Evolutionary conservation across 2,329 filamentous ascomycete genomes (phyloP).

Genomic region (Camillea tinctor): DNA sequence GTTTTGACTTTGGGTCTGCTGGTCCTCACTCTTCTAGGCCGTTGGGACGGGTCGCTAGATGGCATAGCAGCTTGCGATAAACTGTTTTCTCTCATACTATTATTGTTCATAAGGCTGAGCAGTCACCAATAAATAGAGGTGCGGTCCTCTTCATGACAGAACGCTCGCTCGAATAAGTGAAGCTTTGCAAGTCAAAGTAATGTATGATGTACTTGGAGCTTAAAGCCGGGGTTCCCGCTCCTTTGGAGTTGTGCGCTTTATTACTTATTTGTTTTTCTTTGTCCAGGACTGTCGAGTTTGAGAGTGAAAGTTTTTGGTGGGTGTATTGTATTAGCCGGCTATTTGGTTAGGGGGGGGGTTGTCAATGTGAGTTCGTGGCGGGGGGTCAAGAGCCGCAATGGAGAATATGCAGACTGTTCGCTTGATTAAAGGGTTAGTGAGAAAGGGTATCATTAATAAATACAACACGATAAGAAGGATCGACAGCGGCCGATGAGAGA

Average conservation of each 20-base stretch:
- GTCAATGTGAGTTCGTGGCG: neutral
- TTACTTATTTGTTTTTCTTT: too few species aligned
- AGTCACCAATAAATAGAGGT: slow-evolving; percentile 1
- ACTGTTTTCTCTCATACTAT: slow-evolving; percentile 10
- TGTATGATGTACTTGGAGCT: neutral
- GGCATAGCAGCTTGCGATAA: slow-evolving; percentile 8
- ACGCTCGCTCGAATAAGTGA: neutral
- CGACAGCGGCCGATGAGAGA: too few species aligned
- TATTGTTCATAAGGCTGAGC: slow-evolving; percentile 9
- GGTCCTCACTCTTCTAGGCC: slow-evolving; percentile 46
- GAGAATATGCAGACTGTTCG: too few species aligned
- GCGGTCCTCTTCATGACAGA: slow-evolving; percentile 14
- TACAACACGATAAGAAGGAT: too few species aligned
- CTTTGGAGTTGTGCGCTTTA: too few species aligned
- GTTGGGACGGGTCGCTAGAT: slow-evolving; percentile 26
- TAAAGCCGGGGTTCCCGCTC: neutral
- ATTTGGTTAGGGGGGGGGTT: slow-evolving; percentile 6
- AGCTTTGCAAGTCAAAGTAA: neutral
- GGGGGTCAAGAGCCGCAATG: too few species aligned
- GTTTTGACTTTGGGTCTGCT: slow-evolving; percentile 65
- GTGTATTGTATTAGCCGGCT: neutral
- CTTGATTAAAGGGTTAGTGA: too few species aligned
- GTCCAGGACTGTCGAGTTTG: too few species aligned
- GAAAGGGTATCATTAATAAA: too few species aligned
- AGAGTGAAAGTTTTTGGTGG: too few species aligned